phyloP scores from a whole-genome alignment of 2,329 filamentous ascomycete species.

The Stagonosporopsis rhizophila region DNA sequence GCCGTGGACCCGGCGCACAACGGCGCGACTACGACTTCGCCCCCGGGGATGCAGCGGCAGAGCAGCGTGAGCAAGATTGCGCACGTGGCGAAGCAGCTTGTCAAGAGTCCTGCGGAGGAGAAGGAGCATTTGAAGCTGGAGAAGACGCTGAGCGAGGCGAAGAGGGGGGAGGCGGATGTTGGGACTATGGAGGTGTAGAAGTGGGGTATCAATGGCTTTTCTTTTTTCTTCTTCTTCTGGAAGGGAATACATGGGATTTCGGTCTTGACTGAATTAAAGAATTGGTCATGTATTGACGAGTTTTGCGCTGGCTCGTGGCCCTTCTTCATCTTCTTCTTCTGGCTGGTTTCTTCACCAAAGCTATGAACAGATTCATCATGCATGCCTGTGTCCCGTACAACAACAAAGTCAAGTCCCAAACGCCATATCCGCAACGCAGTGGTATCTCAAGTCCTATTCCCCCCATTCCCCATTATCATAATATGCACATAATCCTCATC shows the following conservation, averaged over 20 bases:
- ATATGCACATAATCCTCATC: conserved; percentile 4
- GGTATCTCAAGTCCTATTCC: conserved; percentile 11
- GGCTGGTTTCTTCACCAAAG: neutral
- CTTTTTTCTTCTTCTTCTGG: too few relatives aligned
- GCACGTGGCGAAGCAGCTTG: conserved; percentile 4
- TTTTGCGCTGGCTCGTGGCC: neutral
- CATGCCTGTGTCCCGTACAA: neutral
- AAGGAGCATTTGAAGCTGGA: conserved; percentile 11
- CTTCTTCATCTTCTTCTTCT: neutral
- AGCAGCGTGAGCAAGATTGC: conserved; percentile 14
- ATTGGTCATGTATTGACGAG: neutral
- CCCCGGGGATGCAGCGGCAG: conserved; percentile 5
- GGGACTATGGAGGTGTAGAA: conserved; percentile 4
- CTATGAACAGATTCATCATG: neutral
- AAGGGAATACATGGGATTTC: neutral
- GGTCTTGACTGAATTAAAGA: neutral
- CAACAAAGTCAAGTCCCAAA: neutral
- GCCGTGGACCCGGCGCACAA: neutral
- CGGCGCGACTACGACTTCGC: neutral
- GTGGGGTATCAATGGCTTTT: neutral
- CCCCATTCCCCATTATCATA: neutral
- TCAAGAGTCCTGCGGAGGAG: conserved; percentile 17
- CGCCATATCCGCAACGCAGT: conserved; percentile 19
- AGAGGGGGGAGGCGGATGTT: conserved; percentile 15
- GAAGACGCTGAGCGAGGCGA: conserved; percentile 13